Conservation (phyloP, 805 yeast genomes). For the Metahyphopichia silvanorum region DNA sequence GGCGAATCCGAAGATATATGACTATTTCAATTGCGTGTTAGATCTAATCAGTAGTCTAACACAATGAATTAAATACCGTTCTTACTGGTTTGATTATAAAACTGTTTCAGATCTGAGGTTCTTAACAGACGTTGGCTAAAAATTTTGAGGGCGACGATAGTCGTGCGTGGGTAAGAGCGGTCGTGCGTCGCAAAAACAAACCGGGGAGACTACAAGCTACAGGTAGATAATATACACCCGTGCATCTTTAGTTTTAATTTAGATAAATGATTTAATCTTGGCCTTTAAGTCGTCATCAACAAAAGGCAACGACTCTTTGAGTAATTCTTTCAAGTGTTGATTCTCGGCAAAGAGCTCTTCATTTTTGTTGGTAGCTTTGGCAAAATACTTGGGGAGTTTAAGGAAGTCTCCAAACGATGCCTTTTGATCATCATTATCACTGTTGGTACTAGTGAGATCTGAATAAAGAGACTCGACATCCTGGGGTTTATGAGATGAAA, state of each 20-base stretch:
- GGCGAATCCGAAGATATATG: too few species aligned
- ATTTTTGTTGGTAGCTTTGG: not conserved
- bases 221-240: constrained; percentile 3
- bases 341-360: constrained; percentile 19
- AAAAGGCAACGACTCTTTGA: constrained; percentile 22
- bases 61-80: too few species aligned
- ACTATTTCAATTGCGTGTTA: too few species aligned
- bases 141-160: too few species aligned
- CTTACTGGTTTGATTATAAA: too few species aligned
- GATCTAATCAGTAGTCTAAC: constrained; percentile 42
- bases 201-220: too few species aligned
- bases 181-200: too few species aligned
- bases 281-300: constrained; percentile 15
- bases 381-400: not conserved
- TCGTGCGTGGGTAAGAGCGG: too few species aligned
- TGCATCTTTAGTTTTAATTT: constrained; percentile 11
- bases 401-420: constrained; percentile 1
- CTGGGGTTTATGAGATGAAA: too few species aligned
- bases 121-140: too few species aligned
- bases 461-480: constrained; percentile 27
- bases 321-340: constrained; percentile 20
- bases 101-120: too few species aligned
- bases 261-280: constrained; percentile 9
- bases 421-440: constrained; percentile 1
- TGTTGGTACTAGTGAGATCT: constrained; percentile 13